These are phyloP conservation scores for Lachancea cidri DNA, from an alignment of 805 yeast species.

Conservation along the genomic window DNA sequence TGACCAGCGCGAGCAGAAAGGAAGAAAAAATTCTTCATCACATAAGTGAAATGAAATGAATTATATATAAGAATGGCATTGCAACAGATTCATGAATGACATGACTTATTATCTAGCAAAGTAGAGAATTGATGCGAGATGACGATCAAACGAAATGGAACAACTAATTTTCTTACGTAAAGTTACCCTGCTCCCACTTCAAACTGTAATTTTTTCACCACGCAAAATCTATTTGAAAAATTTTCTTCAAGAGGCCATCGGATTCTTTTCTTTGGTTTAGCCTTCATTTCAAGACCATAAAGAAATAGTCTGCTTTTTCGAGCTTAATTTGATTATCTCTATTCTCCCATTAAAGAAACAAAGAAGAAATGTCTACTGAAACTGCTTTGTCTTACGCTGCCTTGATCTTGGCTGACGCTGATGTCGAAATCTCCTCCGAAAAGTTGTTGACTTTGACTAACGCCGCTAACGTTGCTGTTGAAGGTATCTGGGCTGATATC, in stretches of 20 bases:
- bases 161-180: no score
- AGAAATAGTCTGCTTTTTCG: conserved; percentile 34
- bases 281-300: conserved; percentile 13
- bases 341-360: conserved; percentile 17
- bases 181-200: neutral
- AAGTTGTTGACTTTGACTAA: conserved; percentile 66
- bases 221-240: conserved; percentile 6
- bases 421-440: conserved; percentile 83
- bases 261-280: neutral
- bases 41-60: neutral
- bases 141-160: no score
- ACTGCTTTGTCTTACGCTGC: conserved; percentile 97
- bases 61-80: neutral
- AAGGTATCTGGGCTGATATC: conserved; percentile 75
- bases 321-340: conserved; percentile 36
- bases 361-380: conserved; percentile 66
- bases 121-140: no score
- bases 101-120: neutral
- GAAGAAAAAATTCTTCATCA: neutral
- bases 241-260: conserved; percentile 6
- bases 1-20: conserved; percentile 33
- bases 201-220: conserved; percentile 1
- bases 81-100: neutral
- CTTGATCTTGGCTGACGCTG: conserved; percentile 96
- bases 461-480: conserved; percentile 75